These are phyloP conservation scores for Zalaria obscura DNA, from an alignment of 2,329 filamentous ascomycete species.

Conservation along the genomic window DNA sequence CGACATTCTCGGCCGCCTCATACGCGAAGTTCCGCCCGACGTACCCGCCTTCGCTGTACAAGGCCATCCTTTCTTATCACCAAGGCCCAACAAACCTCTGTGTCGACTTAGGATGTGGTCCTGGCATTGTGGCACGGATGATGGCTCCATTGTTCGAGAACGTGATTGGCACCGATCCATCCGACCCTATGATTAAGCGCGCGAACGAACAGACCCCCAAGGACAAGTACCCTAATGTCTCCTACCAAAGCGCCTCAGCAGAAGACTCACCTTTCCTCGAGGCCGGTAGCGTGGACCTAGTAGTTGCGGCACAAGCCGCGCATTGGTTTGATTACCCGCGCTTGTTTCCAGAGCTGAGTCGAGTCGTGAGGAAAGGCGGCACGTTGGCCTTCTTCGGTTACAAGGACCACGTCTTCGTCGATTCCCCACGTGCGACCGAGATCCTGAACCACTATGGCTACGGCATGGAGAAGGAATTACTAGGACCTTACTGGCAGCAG, in stretches of 20 bases:
- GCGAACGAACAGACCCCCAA: slow-evolving; percentile 13
- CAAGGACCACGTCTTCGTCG: slow-evolving; percentile 47
- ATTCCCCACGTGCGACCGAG: slow-evolving; percentile 35
- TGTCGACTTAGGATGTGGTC: slow-evolving; percentile 51
- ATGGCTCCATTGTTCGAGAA: slow-evolving; percentile 38
- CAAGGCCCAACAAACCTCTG: slow-evolving; percentile 22
- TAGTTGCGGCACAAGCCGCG: slow-evolving; percentile 40
- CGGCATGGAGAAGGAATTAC: slow-evolving; percentile 28
- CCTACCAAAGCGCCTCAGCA: slow-evolving; percentile 35
- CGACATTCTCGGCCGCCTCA: slow-evolving; percentile 40
- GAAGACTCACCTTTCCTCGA: slow-evolving; percentile 36
- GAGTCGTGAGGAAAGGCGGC: slow-evolving; percentile 40
- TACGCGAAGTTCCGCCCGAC: slow-evolving; percentile 48
- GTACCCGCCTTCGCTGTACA: slow-evolving; percentile 43
- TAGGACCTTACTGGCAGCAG: slow-evolving; percentile 48
- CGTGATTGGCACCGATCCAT: slow-evolving; percentile 43
- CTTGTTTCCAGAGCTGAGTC: slow-evolving; percentile 41
- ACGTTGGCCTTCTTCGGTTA: slow-evolving; percentile 54
- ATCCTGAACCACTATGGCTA: slow-evolving; percentile 45
- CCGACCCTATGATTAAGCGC: slow-evolving; percentile 36
- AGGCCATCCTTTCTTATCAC: slow-evolving; percentile 41
- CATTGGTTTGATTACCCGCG: slow-evolving; percentile 51
- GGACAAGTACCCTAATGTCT: slow-evolving; percentile 25
- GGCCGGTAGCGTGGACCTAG: slow-evolving; percentile 37
- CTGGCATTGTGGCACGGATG: slow-evolving; percentile 42